Evolutionary conservation across 2,329 filamentous ascomycete genomes (phyloP).

Genomic region (Alternaria brassicae): DNA sequence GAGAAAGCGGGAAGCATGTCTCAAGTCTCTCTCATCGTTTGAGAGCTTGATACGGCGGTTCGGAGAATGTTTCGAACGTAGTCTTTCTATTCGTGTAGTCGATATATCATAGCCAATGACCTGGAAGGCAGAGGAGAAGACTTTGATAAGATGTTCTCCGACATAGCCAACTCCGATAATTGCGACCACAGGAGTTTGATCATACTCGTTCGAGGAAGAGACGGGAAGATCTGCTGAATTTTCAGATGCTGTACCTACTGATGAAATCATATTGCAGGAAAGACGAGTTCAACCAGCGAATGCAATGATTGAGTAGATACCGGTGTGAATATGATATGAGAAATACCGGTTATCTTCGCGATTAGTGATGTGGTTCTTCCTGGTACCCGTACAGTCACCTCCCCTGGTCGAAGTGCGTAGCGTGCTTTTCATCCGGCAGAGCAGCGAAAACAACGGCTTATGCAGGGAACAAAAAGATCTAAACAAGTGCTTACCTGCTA

Average conservation of each 20-base stretch:
- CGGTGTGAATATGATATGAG: background rate
- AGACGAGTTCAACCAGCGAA: background rate
- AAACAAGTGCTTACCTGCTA: too few relatives aligned
- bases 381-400: background rate
- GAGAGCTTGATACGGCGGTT: conserved; percentile 1
- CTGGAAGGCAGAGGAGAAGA: conserved; percentile 52
- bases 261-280: background rate
- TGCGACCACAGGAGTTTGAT: conserved; percentile 32
- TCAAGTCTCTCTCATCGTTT: background rate
- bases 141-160: conserved; percentile 57
- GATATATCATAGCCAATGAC: conserved; percentile 52
- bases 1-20: conserved; percentile 59
- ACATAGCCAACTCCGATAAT: conserved; percentile 64
- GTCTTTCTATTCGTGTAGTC: conserved; percentile 1
- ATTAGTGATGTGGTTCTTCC: background rate
- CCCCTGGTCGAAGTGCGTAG: too few relatives aligned
- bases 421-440: too few relatives aligned
- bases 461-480: too few relatives aligned
- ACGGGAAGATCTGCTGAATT: background rate
- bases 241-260: background rate
- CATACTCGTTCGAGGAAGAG: background rate
- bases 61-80: background rate
- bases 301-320: background rate
- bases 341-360: background rate
- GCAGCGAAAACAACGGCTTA: too few relatives aligned